Base-by-base conservation (phyloP, 192 early-diverging fungal genomes). In the Linnemannia zychae region DNA sequence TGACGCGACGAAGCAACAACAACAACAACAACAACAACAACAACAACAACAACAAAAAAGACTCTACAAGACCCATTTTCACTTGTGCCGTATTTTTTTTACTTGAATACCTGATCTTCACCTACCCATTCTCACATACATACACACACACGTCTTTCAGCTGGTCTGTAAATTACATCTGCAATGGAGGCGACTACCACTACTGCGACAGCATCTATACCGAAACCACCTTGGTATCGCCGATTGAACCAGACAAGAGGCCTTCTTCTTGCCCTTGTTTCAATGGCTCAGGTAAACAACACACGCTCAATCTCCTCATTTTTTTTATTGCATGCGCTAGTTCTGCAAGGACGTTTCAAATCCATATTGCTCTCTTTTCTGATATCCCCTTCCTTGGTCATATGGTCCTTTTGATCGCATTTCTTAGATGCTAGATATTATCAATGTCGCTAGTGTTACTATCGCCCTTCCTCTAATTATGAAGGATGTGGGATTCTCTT, bases 241-340 rank as follows among this genome's bases (percentile, higher is more conserved):
- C 48, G 78, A n/a, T 65, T 79, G 34, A 40, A 74, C 20, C 53
- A 74, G 78, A 74, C 5, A 7, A 79, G 68, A 66, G 57, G 40
- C 0, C 74, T 65, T 24, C 74, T 76, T 44, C 69, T 72, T 4
- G 66, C 72, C 11, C 70, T 79, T 4, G 66, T 79, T 15, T 79
- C 78, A n/a, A 74, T 79, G 78, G 78, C 78, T 1, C 78, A 74
- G 72, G 78, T 80, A 80, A 2, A 2, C 12, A 31, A 34, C 24
- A 9, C 53, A 20, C 20, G 17, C 72, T 9, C 33, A 9, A 9
- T 46, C n/a, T 71, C 36, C 2, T 49, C 13, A 4, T 28, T 0
- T 4, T n/a, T n/a, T n/a, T 38, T 17, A 24, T 9, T 60, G n/a
- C 7, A 22, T n/a, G 6, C n/a, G n/a, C n/a, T n/a, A n/a, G n/a